phyloP scores from a whole-genome alignment of 2,329 filamentous ascomycete species.

The Fusarium sp. region DNA sequence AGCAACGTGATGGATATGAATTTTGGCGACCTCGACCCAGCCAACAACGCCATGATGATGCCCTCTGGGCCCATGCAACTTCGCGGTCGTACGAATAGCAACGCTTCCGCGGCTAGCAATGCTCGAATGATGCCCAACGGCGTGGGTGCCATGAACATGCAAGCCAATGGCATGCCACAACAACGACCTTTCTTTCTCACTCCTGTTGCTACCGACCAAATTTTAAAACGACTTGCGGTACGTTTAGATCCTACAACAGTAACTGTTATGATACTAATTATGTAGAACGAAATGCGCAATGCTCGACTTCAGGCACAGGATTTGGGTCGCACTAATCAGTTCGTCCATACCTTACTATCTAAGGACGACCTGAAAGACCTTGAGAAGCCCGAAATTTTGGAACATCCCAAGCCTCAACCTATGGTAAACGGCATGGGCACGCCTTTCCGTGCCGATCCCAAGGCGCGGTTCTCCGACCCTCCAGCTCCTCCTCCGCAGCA shows the following conservation, averaged over 20 bases:
- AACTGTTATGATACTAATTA: constrained; percentile 35
- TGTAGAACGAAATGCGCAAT: constrained; percentile 86
- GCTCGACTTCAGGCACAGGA: constrained; percentile 90
- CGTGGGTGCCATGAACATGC: constrained; percentile 56
- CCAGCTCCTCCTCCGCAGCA: constrained; percentile 94
- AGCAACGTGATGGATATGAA: constrained; percentile 87
- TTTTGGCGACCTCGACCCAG: constrained; percentile 89
- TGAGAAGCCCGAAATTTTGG: constrained; percentile 62
- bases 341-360: constrained; percentile 79
- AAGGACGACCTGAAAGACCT: constrained; percentile 73
- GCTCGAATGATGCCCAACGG: constrained; percentile 68
- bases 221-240: constrained; percentile 73
- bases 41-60: constrained; percentile 78
- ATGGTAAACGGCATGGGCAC: constrained; percentile 63
- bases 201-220: constrained; percentile 91
- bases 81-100: constrained; percentile 75
- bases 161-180: constrained; percentile 71
- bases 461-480: constrained; percentile 89
- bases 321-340: constrained; percentile 82
- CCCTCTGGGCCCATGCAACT: constrained; percentile 75
- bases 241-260: constrained; percentile 18
- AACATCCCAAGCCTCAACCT: constrained; percentile 59
- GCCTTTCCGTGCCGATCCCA: constrained; percentile 76
- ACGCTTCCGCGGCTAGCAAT: constrained; percentile 70
- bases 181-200: constrained; percentile 88